phyloP scores from a whole-genome alignment of 768 basidiomycete genomes.

The Suillus sp. region DNA sequence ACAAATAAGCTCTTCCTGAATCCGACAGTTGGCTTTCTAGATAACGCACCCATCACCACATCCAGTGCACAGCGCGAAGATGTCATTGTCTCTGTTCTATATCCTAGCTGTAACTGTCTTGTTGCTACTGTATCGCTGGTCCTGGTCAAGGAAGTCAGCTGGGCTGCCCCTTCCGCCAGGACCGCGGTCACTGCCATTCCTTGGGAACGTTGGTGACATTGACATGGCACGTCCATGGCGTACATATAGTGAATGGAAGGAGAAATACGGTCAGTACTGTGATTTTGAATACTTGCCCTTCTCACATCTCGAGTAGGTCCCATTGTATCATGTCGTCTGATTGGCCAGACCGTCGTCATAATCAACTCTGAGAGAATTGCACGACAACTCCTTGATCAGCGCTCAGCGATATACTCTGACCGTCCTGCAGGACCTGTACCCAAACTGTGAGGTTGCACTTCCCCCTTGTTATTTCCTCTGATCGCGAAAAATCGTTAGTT shows the following conservation, averaged over 20 bases:
- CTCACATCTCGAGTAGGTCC: slow-evolving; percentile 23
- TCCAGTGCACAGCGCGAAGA: background rate
- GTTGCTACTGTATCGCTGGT: background rate
- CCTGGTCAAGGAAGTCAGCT: background rate
- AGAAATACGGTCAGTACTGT: slow-evolving; percentile 27
- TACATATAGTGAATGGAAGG: slow-evolving; percentile 31
- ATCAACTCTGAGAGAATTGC: slow-evolving; percentile 31
- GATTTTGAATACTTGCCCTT: background rate
- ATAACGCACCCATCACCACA: background rate
- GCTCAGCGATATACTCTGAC: slow-evolving; percentile 32
- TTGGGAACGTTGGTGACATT: background rate
- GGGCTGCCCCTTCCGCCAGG: background rate
- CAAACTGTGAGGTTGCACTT: slow-evolving; percentile 23
- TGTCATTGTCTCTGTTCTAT: background rate
- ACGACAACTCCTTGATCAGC: slow-evolving; percentile 31
- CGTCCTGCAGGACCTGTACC: slow-evolving; percentile 25
- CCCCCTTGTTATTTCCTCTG: background rate
- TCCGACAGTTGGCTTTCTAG: background rate
- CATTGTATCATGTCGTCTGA: slow-evolving; percentile 30
- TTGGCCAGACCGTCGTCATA: slow-evolving; percentile 29
- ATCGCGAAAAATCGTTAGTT: slow-evolving; percentile 16
- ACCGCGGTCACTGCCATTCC: background rate
- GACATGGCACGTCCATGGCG: background rate
- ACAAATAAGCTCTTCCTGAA: background rate
- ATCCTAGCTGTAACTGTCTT: background rate